phyloP scores from a whole-genome alignment of 257 asterid genomes.

The Misopates orontium region DNA sequence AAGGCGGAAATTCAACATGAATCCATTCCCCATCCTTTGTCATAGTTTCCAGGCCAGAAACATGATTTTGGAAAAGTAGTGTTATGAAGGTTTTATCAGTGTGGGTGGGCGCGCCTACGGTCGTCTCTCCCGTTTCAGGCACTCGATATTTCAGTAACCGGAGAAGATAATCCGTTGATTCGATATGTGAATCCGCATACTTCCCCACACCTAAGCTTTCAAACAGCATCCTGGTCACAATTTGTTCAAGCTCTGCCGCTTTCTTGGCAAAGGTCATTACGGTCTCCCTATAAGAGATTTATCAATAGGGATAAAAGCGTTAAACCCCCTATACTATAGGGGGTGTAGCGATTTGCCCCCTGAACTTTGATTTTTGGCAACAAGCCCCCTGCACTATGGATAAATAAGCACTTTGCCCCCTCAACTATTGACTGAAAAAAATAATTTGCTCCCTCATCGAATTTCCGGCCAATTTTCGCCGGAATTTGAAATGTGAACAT shows the following conservation, averaged over 20 bases:
- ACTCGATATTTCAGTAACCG: slow-evolving; percentile 52
- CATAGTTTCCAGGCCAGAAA: slow-evolving; percentile 60
- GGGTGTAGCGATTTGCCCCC: no score
- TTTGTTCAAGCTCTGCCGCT: slow-evolving; percentile 55
- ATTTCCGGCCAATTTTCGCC: no score
- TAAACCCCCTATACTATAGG: no score
- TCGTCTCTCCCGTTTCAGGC: slow-evolving; percentile 43
- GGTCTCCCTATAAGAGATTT: slow-evolving; percentile 45
- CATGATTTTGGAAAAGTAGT: slow-evolving; percentile 57
- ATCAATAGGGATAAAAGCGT: no score
- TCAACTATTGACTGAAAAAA: no score
- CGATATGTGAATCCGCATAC: slow-evolving; percentile 31
- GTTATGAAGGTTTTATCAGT: slow-evolving; percentile 71
- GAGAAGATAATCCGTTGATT: slow-evolving; percentile 57
- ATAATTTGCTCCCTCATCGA: no score
- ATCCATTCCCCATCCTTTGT: slow-evolving; percentile 63
- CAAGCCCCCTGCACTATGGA: no score
- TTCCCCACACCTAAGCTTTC: slow-evolving; percentile 59
- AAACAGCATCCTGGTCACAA: slow-evolving; percentile 55
- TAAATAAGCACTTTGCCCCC: no score
- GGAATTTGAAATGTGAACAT: no score
- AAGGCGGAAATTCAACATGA: slow-evolving; percentile 46
- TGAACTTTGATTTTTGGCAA: no score
- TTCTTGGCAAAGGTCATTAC: slow-evolving; percentile 45
- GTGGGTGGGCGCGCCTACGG: slow-evolving; percentile 55